These are phyloP conservation scores for Rhizopus microsporus DNA, from an alignment of 371 early-diverging fungal genomes.

Conservation along the genomic window DNA sequence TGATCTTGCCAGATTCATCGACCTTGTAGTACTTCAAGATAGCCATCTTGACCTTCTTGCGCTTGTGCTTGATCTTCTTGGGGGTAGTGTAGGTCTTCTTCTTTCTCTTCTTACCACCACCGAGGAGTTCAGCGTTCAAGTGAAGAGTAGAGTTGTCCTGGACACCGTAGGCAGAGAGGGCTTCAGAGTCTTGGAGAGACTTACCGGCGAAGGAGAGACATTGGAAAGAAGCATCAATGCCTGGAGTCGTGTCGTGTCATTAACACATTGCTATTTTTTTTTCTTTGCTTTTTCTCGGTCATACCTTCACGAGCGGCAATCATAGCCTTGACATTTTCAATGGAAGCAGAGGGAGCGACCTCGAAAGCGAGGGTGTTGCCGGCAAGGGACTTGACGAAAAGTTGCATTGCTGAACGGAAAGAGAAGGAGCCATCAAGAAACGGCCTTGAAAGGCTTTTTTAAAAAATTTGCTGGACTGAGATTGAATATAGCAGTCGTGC, in stretches of 20 bases:
- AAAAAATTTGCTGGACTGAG: constrained; percentile 11
- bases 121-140: constrained; percentile 71
- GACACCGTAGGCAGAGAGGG: constrained; percentile 79
- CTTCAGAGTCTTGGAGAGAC: constrained; percentile 84
- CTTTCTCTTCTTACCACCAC: constrained; percentile 98
- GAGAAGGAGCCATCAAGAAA: constrained; percentile 18
- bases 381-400: constrained; percentile 88
- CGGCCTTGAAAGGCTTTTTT: not conserved
- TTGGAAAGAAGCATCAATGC: constrained; percentile 92
- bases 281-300: not conserved
- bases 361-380: constrained; percentile 90
- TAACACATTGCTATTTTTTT: not conserved
- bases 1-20: constrained; percentile 95
- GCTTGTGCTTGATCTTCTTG: constrained; percentile 99
- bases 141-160: constrained; percentile 92
- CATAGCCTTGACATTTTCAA: constrained; percentile 86
- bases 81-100: constrained; percentile 99
- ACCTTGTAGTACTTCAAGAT: constrained; percentile 98
- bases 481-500: constrained; percentile 16
- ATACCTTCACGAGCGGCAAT: constrained; percentile 91
- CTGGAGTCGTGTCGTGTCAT: constrained; percentile 23
- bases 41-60: constrained; percentile 97
- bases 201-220: constrained; percentile 94
- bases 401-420: constrained; percentile 66
- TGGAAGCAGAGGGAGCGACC: constrained; percentile 74